Evolutionary conservation across 2,329 filamentous ascomycete species (phyloP).

Genomic region (Sporothrix dimorphospora): DNA sequence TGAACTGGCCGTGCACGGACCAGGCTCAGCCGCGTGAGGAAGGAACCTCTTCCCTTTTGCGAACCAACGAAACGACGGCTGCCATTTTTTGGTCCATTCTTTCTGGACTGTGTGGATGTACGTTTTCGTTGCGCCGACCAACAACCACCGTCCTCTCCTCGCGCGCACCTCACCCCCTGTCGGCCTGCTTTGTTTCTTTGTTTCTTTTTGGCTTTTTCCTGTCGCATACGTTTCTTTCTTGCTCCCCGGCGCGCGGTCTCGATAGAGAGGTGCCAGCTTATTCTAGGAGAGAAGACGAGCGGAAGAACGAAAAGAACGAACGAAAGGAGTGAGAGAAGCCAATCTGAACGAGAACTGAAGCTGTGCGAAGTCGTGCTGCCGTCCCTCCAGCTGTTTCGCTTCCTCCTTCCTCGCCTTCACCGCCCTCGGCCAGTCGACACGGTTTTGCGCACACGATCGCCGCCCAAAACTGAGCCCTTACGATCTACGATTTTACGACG

Average conservation of each 20-base stretch:
- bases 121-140: conserved; percentile 21
- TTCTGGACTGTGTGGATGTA: conserved; percentile 8
- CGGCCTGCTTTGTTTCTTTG: not conserved
- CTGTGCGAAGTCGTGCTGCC: not conserved
- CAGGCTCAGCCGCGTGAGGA: conserved; percentile 26
- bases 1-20: conserved; percentile 3
- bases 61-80: not conserved
- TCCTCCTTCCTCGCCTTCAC: too few species aligned
- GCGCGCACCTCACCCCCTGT: not conserved
- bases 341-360: not conserved
- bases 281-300: not conserved
- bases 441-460: conserved; percentile 1
- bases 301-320: not conserved
- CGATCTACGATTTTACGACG: conserved; percentile 3
- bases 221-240: not conserved
- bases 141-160: not conserved
- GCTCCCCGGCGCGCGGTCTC: not conserved
- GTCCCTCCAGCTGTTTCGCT: not conserved
- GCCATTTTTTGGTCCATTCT: not conserved
- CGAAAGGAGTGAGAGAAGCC: not conserved
- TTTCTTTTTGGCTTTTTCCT: not conserved
- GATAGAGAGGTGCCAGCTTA: not conserved
- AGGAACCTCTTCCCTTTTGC: not conserved
- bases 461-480: not conserved
- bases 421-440: not conserved